phyloP scores from a whole-genome alignment of 257 asterid species.

The Forsythia suspensa region DNA sequence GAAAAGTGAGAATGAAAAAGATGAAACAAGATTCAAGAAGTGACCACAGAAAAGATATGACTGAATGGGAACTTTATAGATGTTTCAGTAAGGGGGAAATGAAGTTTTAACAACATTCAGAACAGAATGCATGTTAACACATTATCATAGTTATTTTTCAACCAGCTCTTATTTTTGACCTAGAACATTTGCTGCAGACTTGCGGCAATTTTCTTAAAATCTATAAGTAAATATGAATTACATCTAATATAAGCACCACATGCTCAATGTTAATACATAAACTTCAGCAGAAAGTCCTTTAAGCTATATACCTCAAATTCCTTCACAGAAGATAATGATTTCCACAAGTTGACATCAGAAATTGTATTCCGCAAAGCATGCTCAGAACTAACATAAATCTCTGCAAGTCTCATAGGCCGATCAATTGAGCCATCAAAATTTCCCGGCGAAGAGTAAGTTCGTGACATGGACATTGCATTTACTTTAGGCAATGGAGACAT shows the following conservation, averaged over 20 bases:
- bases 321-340: conserved; percentile 75
- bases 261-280: neutral
- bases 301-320: conserved; percentile 78
- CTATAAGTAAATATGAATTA: neutral
- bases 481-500: conserved; percentile 42
- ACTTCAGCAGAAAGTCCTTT: conserved; percentile 13
- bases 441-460: conserved; percentile 88
- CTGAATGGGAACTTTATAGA: neutral
- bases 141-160: neutral
- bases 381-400: conserved; percentile 91
- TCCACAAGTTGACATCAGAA: conserved; percentile 64
- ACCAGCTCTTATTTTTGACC: conserved; percentile 10
- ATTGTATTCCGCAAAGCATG: conserved; percentile 81
- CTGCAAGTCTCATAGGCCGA: conserved; percentile 97
- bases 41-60: conserved; percentile 8
- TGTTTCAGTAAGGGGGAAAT: conserved; percentile 14
- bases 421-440: conserved; percentile 74
- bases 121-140: neutral
- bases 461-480: conserved; percentile 58
- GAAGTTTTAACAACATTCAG: conserved; percentile 19
- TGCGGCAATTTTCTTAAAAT: neutral
- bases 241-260: neutral
- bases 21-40: conserved; percentile 15
- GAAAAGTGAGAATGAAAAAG: conserved; percentile 16
- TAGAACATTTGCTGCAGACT: conserved; percentile 12